Evolutionary conservation across 2,329 filamentous ascomycete genomes (phyloP).

Genomic region (Colletotrichum coccodes): DNA sequence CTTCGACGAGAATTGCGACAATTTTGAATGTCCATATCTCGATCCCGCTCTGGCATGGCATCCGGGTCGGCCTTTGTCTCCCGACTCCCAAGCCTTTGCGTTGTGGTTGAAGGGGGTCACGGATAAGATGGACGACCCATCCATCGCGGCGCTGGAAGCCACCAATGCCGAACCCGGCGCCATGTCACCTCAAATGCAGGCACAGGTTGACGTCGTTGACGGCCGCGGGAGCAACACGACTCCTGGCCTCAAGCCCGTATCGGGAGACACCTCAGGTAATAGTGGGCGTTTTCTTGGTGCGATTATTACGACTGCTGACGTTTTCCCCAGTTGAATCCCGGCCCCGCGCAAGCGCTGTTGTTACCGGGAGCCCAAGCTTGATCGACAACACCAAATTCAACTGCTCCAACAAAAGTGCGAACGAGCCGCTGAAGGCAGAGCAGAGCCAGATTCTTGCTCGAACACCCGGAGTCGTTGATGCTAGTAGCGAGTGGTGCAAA

Average conservation of each 20-base stretch:
- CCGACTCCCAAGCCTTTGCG: not conserved
- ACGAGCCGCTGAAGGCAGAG: not conserved
- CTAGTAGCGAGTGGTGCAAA: not conserved
- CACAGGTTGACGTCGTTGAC: not conserved
- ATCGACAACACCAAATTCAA: not conserved
- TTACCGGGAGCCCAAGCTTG: too few species aligned
- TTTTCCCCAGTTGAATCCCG: too few species aligned
- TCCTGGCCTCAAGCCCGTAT: not conserved
- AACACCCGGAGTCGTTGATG: too few species aligned
- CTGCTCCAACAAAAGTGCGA: not conserved
- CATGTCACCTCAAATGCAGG: not conserved
- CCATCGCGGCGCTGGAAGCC: not conserved
- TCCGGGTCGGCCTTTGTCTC: not conserved
- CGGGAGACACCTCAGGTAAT: too few species aligned
- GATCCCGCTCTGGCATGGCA: not conserved
- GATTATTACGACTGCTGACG: not conserved
- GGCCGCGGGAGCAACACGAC: not conserved
- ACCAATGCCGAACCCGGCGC: not conserved
- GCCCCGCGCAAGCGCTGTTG: not conserved
- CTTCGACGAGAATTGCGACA: not conserved
- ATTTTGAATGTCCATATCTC: not conserved
- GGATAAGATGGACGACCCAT: not conserved
- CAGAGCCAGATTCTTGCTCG: not conserved
- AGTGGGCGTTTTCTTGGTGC: not conserved
- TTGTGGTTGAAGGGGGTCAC: not conserved